phyloP scores from a whole-genome alignment of 225 moss, liverwort and hornwort genomes.

The Takakia lepidozioides region DNA sequence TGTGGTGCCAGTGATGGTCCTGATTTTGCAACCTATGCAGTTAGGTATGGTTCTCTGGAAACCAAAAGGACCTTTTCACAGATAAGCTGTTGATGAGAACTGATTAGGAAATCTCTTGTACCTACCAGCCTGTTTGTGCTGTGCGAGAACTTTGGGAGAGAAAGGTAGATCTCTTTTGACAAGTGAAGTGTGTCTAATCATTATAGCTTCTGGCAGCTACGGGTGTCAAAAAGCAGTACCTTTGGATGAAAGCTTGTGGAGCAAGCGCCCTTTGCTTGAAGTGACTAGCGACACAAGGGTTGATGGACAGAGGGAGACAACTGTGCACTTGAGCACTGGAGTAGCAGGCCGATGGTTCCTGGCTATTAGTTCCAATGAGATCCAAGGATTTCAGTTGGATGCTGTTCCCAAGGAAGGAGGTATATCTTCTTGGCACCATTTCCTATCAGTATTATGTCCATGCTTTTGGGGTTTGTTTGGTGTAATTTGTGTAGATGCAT shows the following conservation, averaged over 20 bases:
- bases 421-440: not conserved
- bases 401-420: constrained; percentile 12
- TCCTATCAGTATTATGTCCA: no score
- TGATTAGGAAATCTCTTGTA: no score
- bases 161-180: no score
- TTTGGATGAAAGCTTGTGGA: constrained; percentile 40
- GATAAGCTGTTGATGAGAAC: no score
- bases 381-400: constrained; percentile 49
- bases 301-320: constrained; percentile 42
- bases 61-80: no score
- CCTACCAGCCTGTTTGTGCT: no score
- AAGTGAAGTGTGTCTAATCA: no score
- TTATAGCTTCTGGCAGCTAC: no score
- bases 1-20: constrained; percentile 35
- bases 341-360: constrained; percentile 62
- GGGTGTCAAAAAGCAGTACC: constrained; percentile 62
- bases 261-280: constrained; percentile 45
- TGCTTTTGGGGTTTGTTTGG: no score
- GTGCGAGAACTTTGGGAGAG: no score
- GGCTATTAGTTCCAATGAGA: constrained; percentile 50
- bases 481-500: no score
- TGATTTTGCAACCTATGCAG: constrained; percentile 62
- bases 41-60: constrained; percentile 72
- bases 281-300: constrained; percentile 31
- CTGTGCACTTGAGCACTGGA: constrained; percentile 43